Percentiles rank a stretch among this genome's conserved stretches.
Evolutionary conservation across 257 asterid species (phyloP).

Genomic region (Fraxinus quadrangulata): DNA sequence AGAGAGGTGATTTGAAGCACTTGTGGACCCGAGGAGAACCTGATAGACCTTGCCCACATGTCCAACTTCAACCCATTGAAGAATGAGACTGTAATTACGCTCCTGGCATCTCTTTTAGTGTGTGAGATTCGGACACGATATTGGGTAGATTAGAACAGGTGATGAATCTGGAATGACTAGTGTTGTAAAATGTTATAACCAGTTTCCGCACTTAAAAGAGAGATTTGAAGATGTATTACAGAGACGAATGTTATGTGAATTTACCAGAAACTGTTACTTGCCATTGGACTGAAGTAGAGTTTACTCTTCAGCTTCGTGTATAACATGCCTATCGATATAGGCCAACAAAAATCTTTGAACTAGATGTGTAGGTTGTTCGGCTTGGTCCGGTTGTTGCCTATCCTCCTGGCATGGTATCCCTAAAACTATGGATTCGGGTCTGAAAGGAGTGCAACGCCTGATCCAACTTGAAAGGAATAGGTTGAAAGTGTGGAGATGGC

Average conservation of each 20-base stretch:
- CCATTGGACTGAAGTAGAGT: background rate
- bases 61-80: slow-evolving; percentile 44
- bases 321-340: too few species aligned
- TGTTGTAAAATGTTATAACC: background rate
- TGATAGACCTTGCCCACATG: slow-evolving; percentile 72
- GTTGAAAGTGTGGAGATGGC: too few species aligned
- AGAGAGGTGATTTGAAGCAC: slow-evolving; percentile 80
- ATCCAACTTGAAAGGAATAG: too few species aligned
- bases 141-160: background rate
- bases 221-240: background rate
- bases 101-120: background rate
- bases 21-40: slow-evolving; percentile 92
- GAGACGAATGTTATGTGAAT: background rate
- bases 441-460: too few species aligned
- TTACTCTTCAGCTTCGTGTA: too few species aligned
- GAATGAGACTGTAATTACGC: background rate
- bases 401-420: too few species aligned
- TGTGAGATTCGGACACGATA: background rate
- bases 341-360: too few species aligned
- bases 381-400: too few species aligned
- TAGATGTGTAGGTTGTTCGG: too few species aligned
- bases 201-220: background rate
- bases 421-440: too few species aligned
- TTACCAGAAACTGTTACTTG: background rate
- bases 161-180: background rate